Evolutionary conservation across 257 asterid genomes (phyloP).

Genomic region (Ocimum tenuiflorum): DNA sequence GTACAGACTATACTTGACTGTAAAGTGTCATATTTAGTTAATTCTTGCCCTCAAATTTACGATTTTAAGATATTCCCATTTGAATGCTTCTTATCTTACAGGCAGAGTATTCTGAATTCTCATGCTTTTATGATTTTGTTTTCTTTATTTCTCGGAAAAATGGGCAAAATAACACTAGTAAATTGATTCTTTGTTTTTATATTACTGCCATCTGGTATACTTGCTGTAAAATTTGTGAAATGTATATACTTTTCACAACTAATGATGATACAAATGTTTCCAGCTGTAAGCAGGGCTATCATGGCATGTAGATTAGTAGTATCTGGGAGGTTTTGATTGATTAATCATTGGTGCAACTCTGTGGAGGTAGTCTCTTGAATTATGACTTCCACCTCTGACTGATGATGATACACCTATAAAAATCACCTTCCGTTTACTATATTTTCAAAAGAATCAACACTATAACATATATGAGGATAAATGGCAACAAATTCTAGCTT

Average conservation of each 20-base stretch:
- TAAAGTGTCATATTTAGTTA: constrained; percentile 25
- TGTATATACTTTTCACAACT: constrained; percentile 5
- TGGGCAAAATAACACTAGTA: constrained; percentile 86
- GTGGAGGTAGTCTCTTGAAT: constrained; percentile 58
- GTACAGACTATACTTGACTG: constrained; percentile 58
- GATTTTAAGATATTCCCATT: neutral
- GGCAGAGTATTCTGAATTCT: constrained; percentile 76
- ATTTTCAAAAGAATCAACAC: constrained; percentile 64
- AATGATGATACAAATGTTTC: constrained; percentile 1
- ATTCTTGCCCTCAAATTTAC: neutral
- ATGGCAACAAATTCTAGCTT: constrained; percentile 88
- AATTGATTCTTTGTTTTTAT: constrained; percentile 28
- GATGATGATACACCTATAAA: neutral
- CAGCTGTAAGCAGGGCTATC: constrained; percentile 89
- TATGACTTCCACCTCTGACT: neutral
- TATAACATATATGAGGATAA: constrained; percentile 95
- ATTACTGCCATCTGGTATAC: neutral
- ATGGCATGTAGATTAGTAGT: constrained; percentile 87
- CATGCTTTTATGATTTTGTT: constrained; percentile 78
- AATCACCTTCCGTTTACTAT: neutral
- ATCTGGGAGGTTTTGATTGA: constrained; percentile 83
- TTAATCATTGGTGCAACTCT: constrained; percentile 82
- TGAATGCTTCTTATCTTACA: constrained; percentile 24
- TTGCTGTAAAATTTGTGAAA: neutral
- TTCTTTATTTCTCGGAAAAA: constrained; percentile 94